phyloP scores from a whole-genome alignment of 176 grass and related monocot species.

The Musa troglodytarum region DNA sequence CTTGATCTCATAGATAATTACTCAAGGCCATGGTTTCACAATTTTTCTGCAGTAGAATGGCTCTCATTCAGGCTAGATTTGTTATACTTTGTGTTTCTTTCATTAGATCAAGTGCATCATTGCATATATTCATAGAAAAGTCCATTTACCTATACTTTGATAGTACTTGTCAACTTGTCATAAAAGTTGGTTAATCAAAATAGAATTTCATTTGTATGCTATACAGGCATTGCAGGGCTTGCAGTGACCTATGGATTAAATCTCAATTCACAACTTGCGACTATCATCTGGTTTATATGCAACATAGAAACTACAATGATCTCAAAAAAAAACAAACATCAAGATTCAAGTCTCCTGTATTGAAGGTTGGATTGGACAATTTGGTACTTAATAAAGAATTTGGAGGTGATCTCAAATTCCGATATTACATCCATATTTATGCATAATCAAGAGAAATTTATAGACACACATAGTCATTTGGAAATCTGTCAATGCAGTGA shows the following conservation, averaged over 20 bases:
- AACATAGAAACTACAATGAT: conserved; percentile 94
- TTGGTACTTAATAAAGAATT: conserved; percentile 53
- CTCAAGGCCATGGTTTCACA: conserved; percentile 78
- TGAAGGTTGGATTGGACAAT: conserved; percentile 35
- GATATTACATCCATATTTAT: background rate
- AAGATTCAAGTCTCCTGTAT: too few species aligned
- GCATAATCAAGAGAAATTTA: background rate
- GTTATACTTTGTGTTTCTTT: conserved; percentile 84
- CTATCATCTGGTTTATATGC: conserved; percentile 81
- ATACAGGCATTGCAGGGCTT: conserved; percentile 82
- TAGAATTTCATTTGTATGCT: conserved; percentile 10
- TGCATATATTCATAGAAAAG: too few species aligned
- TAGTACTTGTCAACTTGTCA: too few species aligned
- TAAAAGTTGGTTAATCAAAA: background rate
- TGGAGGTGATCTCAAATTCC: conserved; percentile 47
- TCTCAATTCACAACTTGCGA: conserved; percentile 64
- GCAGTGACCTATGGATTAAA: conserved; percentile 90
- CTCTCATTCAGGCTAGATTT: conserved; percentile 86
- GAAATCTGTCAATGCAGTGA: background rate
- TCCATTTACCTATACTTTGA: background rate
- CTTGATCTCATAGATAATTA: conserved; percentile 54
- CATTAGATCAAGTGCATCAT: too few species aligned
- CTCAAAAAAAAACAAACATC: too few species aligned
- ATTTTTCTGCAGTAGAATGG: conserved; percentile 68
- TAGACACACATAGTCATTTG: background rate